Evolutionary conservation across 2,329 filamentous ascomycete species (phyloP).

Genomic region (Ophiostoma angusticollis): DNA sequence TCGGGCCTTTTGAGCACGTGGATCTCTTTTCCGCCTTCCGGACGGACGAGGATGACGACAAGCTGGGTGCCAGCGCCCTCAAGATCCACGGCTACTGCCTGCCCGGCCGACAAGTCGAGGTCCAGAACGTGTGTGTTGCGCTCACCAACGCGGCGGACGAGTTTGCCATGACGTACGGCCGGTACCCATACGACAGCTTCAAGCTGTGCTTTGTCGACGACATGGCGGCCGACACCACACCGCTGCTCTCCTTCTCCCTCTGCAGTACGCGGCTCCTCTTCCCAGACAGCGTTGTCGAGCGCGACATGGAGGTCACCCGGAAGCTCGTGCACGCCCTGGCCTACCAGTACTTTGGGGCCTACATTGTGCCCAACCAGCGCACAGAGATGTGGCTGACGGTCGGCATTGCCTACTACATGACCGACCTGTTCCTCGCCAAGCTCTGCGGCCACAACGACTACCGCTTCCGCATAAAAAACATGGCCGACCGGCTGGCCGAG

Average conservation of each 20-base stretch:
- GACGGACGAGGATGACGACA: constrained; percentile 82
- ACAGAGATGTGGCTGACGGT: constrained; percentile 80
- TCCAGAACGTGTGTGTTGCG: constrained; percentile 76
- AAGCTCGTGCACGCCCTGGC: constrained; percentile 73
- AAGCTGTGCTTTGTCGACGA: constrained; percentile 94
- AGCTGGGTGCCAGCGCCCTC: constrained; percentile 75
- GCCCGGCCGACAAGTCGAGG: constrained; percentile 66
- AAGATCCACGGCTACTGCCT: constrained; percentile 87
- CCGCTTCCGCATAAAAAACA: constrained; percentile 73
- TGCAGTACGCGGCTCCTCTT: constrained; percentile 80
- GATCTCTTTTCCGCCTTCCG: constrained; percentile 76
- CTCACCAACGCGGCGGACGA: constrained; percentile 81
- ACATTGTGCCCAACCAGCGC: constrained; percentile 71
- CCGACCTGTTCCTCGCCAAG: constrained; percentile 80
- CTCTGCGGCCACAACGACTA: constrained; percentile 94
- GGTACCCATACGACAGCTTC: constrained; percentile 85
- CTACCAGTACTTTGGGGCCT: constrained; percentile 88
- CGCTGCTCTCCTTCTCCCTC: constrained; percentile 72
- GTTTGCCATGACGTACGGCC: constrained; percentile 76
- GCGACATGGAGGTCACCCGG: constrained; percentile 68
- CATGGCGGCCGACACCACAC: constrained; percentile 58
- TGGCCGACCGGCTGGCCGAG: constrained; percentile 70
- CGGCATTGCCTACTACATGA: constrained; percentile 88
- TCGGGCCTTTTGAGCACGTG: constrained; percentile 90
- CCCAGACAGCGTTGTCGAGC: constrained; percentile 73